Evolutionary conservation across 2,329 filamentous ascomycete species (phyloP).

Genomic region (Fusarium fracticaudum): DNA sequence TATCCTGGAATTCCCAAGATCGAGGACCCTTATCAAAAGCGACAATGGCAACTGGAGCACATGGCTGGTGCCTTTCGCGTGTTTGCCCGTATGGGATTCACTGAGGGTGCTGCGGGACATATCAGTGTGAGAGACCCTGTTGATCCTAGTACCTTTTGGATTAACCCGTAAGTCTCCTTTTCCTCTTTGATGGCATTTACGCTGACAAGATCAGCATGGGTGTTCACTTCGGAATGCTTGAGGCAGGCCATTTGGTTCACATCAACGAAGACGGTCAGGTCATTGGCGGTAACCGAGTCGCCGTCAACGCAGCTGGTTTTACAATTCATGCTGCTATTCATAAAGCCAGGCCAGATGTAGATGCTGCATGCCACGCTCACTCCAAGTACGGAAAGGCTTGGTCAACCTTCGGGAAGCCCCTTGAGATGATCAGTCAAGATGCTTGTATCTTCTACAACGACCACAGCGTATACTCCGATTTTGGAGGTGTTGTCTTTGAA

Average conservation of each 20-base stretch:
- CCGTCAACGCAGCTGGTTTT: conserved; percentile 70
- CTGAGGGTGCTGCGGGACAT: conserved; percentile 72
- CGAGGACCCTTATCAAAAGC: conserved; percentile 54
- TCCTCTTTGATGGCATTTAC: not conserved
- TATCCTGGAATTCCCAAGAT: conserved; percentile 66
- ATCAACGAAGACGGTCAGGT: conserved; percentile 67
- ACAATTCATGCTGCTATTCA: conserved; percentile 70
- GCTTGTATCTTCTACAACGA: conserved; percentile 65
- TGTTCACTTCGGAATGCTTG: conserved; percentile 69
- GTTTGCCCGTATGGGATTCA: conserved; percentile 59
- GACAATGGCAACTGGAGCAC: conserved; percentile 51
- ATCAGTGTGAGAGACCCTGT: conserved; percentile 72
- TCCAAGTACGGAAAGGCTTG: conserved; percentile 68
- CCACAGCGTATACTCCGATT: conserved; percentile 68
- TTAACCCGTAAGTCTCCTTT: conserved; percentile 59
- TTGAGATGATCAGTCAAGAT: conserved; percentile 72
- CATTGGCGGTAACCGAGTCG: conserved; percentile 65
- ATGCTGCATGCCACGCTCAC: conserved; percentile 71
- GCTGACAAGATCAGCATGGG: conserved; percentile 51
- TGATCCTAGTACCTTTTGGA: conserved; percentile 69
- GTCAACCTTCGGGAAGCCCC: conserved; percentile 63
- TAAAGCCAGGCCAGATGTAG: conserved; percentile 66
- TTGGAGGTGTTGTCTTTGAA: conserved; percentile 70
- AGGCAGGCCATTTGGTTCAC: conserved; percentile 69
- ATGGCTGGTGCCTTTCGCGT: conserved; percentile 59